These are phyloP conservation scores for Brasenia schreberi DNA, from an alignment of 164 flowering plant genomes.

Conservation along the genomic window DNA sequence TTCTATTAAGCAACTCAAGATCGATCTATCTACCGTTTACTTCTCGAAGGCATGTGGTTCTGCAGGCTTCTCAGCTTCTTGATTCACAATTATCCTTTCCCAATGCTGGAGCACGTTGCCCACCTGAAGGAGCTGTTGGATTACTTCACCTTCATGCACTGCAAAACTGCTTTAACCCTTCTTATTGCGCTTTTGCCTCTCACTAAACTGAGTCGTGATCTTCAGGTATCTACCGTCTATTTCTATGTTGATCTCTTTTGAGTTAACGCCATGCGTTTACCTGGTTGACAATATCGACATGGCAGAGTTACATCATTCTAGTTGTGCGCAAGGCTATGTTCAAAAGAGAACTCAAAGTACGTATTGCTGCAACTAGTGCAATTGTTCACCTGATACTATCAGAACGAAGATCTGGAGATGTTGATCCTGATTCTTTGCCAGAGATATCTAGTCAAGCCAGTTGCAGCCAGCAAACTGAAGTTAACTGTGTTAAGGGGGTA, in stretches of 20 bases:
- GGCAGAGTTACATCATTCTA: slow-evolving; percentile 65
- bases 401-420: slow-evolving; percentile 32
- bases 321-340: slow-evolving; percentile 79
- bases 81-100: slow-evolving; percentile 42
- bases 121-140: slow-evolving; percentile 76
- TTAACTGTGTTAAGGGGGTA: slow-evolving; percentile 17
- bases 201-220: slow-evolving; percentile 48
- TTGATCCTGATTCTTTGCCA: slow-evolving; percentile 33
- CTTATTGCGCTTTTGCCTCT: slow-evolving; percentile 56
- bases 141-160: slow-evolving; percentile 67
- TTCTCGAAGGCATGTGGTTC: slow-evolving; percentile 1
- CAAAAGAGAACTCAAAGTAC: slow-evolving; percentile 59
- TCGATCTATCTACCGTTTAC: background rate
- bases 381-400: slow-evolving; percentile 49
- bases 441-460: slow-evolving; percentile 92
- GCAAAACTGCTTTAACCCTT: slow-evolving; percentile 32
- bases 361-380: slow-evolving; percentile 57
- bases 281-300: background rate
- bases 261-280: background rate
- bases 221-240: slow-evolving; percentile 35
- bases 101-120: slow-evolving; percentile 57
- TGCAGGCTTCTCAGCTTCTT: slow-evolving; percentile 52
- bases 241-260: background rate
- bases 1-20: no score
- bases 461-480: slow-evolving; percentile 67